Conservation (phyloP, 73 alveolate species). For the Paramecium caudatum region DNA sequence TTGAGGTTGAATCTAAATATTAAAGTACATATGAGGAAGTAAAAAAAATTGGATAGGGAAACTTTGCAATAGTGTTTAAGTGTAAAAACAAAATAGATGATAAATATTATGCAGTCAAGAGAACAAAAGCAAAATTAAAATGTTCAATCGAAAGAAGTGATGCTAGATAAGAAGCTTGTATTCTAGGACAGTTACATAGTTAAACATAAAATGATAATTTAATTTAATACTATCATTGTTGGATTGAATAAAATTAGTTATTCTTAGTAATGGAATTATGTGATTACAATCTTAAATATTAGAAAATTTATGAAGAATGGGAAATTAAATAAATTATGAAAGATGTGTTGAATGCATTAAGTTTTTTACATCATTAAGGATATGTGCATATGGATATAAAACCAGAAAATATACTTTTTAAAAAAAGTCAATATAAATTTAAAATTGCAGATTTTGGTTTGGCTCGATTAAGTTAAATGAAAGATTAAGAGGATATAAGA, state of each 20-base stretch:
- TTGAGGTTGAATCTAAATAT: neutral
- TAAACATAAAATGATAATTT: neutral
- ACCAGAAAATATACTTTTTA: slow-evolving; percentile 54
- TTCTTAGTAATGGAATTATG: slow-evolving; percentile 53
- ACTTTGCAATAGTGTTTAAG: slow-evolving; percentile 11
- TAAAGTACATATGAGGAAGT: neutral
- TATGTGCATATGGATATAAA: slow-evolving; percentile 46
- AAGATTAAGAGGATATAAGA: neutral
- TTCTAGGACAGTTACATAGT: slow-evolving; percentile 1
- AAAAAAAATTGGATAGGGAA: slow-evolving; percentile 36
- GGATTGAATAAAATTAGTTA: slow-evolving; percentile 28
- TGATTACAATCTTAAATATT: slow-evolving; percentile 14
- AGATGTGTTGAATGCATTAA: slow-evolving; percentile 12
- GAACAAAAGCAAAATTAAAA: neutral
- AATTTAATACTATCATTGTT: slow-evolving; percentile 25
- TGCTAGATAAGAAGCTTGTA: slow-evolving; percentile 41
- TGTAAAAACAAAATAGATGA: slow-evolving; percentile 9
- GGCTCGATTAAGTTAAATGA: neutral
- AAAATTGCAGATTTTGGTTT: slow-evolving; percentile 58
- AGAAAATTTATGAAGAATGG: neutral
- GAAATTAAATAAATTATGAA: slow-evolving; percentile 30
- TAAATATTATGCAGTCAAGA: neutral
- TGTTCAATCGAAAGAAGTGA: neutral
- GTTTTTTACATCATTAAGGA: slow-evolving; percentile 1
- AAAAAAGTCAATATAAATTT: neutral